phyloP scores from a whole-genome alignment of 2,329 filamentous ascomycete genomes.

The Scedosporium minutisporum region DNA sequence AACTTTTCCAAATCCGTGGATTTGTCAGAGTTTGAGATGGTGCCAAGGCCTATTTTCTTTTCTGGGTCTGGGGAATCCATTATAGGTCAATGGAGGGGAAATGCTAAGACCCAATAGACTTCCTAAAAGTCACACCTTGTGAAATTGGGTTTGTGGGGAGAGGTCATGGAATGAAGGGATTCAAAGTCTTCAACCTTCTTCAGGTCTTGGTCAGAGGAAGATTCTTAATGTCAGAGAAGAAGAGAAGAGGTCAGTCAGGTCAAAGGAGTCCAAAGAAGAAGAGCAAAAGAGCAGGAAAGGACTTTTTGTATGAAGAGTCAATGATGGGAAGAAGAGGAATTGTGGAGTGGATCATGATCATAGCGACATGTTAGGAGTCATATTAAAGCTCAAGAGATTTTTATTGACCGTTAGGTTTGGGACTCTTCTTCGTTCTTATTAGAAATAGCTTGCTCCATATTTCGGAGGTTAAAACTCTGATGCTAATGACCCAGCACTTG shows the following conservation, averaged over 20 bases:
- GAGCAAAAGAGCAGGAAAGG: not conserved
- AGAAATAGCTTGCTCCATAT: not conserved
- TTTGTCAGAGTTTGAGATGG: not conserved
- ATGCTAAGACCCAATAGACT: not conserved
- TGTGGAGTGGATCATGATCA: not conserved
- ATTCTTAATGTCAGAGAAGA: not conserved
- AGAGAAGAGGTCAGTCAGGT: not conserved
- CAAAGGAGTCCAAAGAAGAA: not conserved
- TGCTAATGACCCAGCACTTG: not conserved
- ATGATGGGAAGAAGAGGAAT: not conserved
- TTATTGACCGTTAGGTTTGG: not conserved
- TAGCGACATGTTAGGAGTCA: not conserved
- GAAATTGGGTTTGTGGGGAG: no score
- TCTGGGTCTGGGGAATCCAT: constrained; percentile 1
- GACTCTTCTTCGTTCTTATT: not conserved
- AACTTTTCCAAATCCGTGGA: not conserved
- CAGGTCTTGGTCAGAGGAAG: not conserved
- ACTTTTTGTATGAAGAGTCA: not conserved
- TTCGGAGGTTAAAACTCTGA: not conserved
- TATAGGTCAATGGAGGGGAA: not conserved
- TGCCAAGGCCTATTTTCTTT: not conserved
- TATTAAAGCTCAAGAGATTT: not conserved
- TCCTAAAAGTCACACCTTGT: not conserved
- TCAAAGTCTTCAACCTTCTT: not conserved
- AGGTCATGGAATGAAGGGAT: not conserved